A percentile compares a stretch with the other conserved stretches of the same genome.
phyloP scores from a whole-genome alignment of 306 rosid species.

The Castanea sativa region DNA sequence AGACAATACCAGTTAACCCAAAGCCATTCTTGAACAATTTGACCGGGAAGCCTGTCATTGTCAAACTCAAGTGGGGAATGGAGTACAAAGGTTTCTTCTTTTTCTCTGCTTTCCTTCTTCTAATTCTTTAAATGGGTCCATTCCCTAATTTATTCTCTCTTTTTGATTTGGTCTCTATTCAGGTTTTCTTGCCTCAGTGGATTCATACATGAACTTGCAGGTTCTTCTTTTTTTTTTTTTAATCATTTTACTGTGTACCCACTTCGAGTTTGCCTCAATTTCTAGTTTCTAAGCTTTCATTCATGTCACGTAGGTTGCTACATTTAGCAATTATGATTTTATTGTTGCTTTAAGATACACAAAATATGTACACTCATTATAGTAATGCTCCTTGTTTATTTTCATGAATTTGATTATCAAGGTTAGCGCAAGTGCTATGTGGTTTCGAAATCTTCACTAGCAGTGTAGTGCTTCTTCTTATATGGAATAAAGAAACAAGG shows the following conservation, averaged over 20 bases:
- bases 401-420: neutral
- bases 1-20: slow-evolving; percentile 58
- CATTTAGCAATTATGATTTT: neutral
- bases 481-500: neutral
- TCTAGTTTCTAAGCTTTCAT: neutral
- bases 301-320: neutral
- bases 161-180: neutral
- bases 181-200: slow-evolving; percentile 57
- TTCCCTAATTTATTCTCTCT: neutral
- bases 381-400: neutral
- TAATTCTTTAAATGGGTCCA: neutral
- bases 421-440: neutral
- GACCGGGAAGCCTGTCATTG: slow-evolving; percentile 56
- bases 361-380: neutral
- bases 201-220: slow-evolving; percentile 63
- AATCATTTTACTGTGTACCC: neutral
- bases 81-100: slow-evolving; percentile 50
- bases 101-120: neutral
- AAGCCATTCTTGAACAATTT: slow-evolving; percentile 63
- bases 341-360: neutral
- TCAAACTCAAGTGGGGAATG: slow-evolving; percentile 63
- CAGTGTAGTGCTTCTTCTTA: neutral
- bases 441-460: neutral
- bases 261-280: neutral
- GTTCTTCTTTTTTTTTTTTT: slow-evolving; percentile 8